These are phyloP conservation scores for Naganishia liquefaciens DNA, from an alignment of 1,284 basidiomycete genomes.

Conservation along the genomic window DNA sequence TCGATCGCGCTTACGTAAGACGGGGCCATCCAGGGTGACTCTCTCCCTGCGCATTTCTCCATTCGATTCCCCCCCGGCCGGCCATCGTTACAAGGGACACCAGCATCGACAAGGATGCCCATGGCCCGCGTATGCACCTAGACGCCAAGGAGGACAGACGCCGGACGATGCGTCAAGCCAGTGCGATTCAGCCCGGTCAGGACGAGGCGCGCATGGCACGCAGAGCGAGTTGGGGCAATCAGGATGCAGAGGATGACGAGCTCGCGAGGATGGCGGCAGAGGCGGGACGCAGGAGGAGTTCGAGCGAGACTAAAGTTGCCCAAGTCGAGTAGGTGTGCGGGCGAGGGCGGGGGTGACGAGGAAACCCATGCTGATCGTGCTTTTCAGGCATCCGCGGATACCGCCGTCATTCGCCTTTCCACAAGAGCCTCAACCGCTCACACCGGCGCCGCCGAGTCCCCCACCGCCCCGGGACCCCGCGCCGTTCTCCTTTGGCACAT, in stretches of 20 bases:
- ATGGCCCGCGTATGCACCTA: too few relatives aligned
- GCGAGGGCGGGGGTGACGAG: neutral
- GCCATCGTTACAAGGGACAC: too few relatives aligned
- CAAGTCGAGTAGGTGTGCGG: neutral
- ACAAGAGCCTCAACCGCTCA: neutral
- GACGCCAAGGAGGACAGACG: too few relatives aligned
- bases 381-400: neutral
- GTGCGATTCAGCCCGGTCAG: too few relatives aligned
- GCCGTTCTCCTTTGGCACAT: constrained; percentile 18
- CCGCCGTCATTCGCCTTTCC: constrained; percentile 1
- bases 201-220: too few relatives aligned
- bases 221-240: constrained; percentile 6
- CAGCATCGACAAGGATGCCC: too few relatives aligned
- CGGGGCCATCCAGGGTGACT: too few relatives aligned
- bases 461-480: neutral
- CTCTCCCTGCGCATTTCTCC: too few relatives aligned
- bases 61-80: too few relatives aligned
- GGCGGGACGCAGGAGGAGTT: neutral
- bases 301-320: neutral
- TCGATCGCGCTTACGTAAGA: too few relatives aligned
- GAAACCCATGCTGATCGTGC: neutral
- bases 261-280: neutral
- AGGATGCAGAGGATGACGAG: constrained; percentile 2
- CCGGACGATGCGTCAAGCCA: too few relatives aligned
- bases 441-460: neutral